phyloP scores from a whole-genome alignment of 2,329 filamentous ascomycete genomes.

The Ustulina deusta region DNA sequence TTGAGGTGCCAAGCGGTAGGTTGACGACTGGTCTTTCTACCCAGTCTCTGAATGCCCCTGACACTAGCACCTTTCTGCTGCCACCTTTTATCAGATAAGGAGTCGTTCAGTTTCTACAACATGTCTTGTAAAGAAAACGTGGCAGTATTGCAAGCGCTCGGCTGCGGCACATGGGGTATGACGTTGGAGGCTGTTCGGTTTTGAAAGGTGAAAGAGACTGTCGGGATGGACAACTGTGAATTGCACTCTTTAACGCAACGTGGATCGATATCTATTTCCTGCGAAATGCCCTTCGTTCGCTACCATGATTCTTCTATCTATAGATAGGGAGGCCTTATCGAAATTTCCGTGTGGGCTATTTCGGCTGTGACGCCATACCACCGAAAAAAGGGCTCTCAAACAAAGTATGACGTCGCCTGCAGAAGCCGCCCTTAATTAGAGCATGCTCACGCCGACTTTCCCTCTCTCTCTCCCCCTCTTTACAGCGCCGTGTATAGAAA shows the following conservation, averaged over 20 bases:
- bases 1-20: constrained; percentile 42
- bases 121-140: constrained; percentile 30
- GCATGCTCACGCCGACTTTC: constrained; percentile 9
- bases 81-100: constrained; percentile 44
- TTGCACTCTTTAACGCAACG: constrained; percentile 45
- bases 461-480: not conserved
- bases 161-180: constrained; percentile 38
- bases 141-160: constrained; percentile 37
- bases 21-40: constrained; percentile 37
- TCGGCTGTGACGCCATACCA: constrained; percentile 31
- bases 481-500: constrained; percentile 8
- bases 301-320: constrained; percentile 27
- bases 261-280: constrained; percentile 38
- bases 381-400: not conserved
- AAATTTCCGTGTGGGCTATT: constrained; percentile 1
- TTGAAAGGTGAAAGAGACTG: constrained; percentile 36
- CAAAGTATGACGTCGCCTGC: constrained; percentile 31
- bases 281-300: constrained; percentile 24
- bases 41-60: constrained; percentile 39
- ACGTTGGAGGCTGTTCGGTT: constrained; percentile 33
- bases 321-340: constrained; percentile 8
- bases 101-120: constrained; percentile 42
- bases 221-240: constrained; percentile 38
- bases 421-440: not conserved
- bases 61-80: constrained; percentile 37